Base-by-base conservation (phyloP, 164 flowering plant genomes). In the Vitis cinerea region DNA sequence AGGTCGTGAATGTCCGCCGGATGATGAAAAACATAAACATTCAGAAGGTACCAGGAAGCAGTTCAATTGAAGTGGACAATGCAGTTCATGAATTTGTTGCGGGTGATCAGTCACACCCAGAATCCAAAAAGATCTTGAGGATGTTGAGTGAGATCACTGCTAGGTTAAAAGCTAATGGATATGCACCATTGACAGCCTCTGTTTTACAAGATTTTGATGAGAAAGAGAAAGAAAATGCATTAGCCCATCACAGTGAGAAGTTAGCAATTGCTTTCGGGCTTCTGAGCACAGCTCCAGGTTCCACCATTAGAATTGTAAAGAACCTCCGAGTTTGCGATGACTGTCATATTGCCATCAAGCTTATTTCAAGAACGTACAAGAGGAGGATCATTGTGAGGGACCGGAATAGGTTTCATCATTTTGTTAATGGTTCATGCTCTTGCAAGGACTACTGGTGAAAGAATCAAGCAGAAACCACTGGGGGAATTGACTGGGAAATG, bases 321-420 rank as follows among this genome's bases (percentile, higher is more conserved):
- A 83, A 83, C 63, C 75, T 80, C 47, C 13, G 85, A 59, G 80
- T 75, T 16, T 83, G 85, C 64, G 80, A 78, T 17, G 85, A 80
- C 59, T 83, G 84, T 54, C 84, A 83, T 66, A 8, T 72, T 2
- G 79, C 71, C 19, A 72, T 80, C 9, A 81, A 79, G 77, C 68
- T 72, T 56, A 61, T 81, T 48, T 74, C 84, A 2, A 50, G 16
- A 65, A 72, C 79, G 7, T 78, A 72, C 51, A 71, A 52, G 8
- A 52, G 83, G 48, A 68, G 70, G 67, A 71, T 83, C 8, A 76
- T 83, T 3, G 79, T 80, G 14, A 76, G 83, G 60, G 83, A 83
- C 55, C 61, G 82, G 23, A 78, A 70, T 49, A 72, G 82, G n/a
- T 83, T 83, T 69, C 82, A 83, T 73, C 82, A 77, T 77, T 80